phyloP scores from a whole-genome alignment of 2,329 filamentous ascomycete genomes.

The Penicillium sp. region DNA sequence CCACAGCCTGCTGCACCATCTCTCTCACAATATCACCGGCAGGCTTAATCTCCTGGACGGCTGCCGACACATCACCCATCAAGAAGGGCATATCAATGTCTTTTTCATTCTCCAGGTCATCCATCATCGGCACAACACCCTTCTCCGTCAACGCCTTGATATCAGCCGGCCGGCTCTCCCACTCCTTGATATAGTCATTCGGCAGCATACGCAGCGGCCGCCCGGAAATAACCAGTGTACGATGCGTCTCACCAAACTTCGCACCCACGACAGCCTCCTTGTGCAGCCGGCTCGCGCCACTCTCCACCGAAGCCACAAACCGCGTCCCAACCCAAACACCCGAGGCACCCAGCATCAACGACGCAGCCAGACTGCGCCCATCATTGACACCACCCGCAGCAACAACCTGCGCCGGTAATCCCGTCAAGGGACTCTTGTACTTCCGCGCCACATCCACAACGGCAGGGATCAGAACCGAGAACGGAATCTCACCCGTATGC shows the following conservation, averaged over 20 bases:
- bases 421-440: constrained; percentile 70
- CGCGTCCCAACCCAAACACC: constrained; percentile 94
- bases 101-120: constrained; percentile 77
- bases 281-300: constrained; percentile 75
- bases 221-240: constrained; percentile 79
- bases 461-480: constrained; percentile 79
- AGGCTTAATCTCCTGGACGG: constrained; percentile 73
- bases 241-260: constrained; percentile 72
- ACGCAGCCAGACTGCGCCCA: constrained; percentile 74
- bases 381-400: constrained; percentile 86
- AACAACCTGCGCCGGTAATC: constrained; percentile 72
- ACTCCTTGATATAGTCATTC: constrained; percentile 79
- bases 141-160: constrained; percentile 72
- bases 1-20: constrained; percentile 77
- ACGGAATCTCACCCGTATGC: constrained; percentile 85
- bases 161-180: constrained; percentile 73
- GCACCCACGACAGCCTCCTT: constrained; percentile 82
- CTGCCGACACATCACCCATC: constrained; percentile 90
- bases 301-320: constrained; percentile 81
- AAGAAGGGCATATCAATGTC: constrained; percentile 84
- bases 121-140: constrained; percentile 76
- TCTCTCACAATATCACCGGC: constrained; percentile 82
- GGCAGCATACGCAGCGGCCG: constrained; percentile 75
- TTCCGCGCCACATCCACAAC: constrained; percentile 77
- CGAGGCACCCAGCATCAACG: constrained; percentile 80